phyloP scores from a whole-genome alignment of 116 monocot genomes.

The Trichopus zeylanicus region DNA sequence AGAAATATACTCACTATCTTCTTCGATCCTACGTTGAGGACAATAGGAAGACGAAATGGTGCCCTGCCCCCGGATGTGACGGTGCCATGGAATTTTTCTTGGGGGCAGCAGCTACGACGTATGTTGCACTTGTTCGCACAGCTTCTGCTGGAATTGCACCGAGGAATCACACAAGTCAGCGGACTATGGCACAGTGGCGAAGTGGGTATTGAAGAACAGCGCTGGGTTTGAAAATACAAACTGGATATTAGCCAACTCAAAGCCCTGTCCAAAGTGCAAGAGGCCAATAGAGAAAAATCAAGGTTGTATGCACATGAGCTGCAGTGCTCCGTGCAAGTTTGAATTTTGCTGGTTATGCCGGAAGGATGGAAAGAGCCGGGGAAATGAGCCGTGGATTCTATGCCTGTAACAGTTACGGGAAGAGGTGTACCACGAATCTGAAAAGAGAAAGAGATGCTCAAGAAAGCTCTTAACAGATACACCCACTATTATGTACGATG shows the following conservation, averaged over 20 bases:
- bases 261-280: conserved; percentile 22
- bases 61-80: conserved; percentile 24
- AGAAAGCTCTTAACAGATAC: too few relatives aligned
- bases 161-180: conserved; percentile 25
- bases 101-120: conserved; percentile 21
- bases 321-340: conserved; percentile 10
- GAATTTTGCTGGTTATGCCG: conserved; percentile 23
- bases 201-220: conserved; percentile 24
- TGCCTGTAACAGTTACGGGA: conserved; percentile 18
- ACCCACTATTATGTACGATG: too few relatives aligned
- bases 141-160: conserved; percentile 23
- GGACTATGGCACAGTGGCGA: conserved; percentile 16
- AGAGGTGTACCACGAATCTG: neutral
- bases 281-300: neutral
- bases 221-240: conserved; percentile 19
- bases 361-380: conserved; percentile 13
- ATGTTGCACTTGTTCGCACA: conserved; percentile 10
- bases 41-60: conserved; percentile 34
- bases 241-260: conserved; percentile 20
- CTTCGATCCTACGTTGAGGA: too few relatives aligned
- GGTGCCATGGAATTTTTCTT: conserved; percentile 13
- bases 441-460: neutral
- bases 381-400: conserved; percentile 15
- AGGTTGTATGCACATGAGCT: conserved; percentile 27
- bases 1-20: too few relatives aligned